phyloP scores from a whole-genome alignment of 176 grass and related monocot genomes.

The Bromus sterilis region DNA sequence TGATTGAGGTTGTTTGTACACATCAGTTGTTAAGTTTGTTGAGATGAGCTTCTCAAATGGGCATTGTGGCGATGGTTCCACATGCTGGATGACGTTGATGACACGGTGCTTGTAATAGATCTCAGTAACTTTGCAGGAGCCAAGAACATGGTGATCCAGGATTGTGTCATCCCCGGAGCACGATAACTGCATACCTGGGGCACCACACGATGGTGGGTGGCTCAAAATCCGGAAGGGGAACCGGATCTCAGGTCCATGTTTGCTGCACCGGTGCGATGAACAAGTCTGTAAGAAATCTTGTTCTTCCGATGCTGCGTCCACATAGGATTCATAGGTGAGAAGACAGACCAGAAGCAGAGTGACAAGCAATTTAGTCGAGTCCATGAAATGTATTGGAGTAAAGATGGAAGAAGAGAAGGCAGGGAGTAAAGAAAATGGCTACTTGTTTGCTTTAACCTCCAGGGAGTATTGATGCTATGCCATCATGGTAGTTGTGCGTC shows the following conservation, averaged over 20 bases:
- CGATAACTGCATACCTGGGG: constrained; percentile 36
- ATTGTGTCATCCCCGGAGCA: constrained; percentile 30
- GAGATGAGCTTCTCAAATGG: constrained; percentile 19
- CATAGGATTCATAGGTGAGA: not conserved
- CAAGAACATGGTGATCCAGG: constrained; percentile 23
- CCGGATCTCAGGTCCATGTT: not conserved
- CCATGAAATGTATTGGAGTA: not conserved
- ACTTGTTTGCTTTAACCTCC: too few relatives aligned
- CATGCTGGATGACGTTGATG: not conserved
- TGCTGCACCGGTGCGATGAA: not conserved
- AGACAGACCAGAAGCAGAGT: not conserved
- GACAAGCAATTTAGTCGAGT: not conserved
- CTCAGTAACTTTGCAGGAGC: constrained; percentile 10
- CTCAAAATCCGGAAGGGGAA: not conserved
- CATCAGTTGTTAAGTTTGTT: not conserved
- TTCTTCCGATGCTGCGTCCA: not conserved
- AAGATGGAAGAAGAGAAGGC: not conserved
- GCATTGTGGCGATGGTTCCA: constrained; percentile 5
- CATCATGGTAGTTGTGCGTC: too few relatives aligned
- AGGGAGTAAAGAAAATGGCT: too few relatives aligned
- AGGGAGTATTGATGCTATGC: too few relatives aligned
- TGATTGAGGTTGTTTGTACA: not conserved
- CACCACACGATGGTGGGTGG: not conserved
- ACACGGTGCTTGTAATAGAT: constrained; percentile 16
- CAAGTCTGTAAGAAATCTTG: not conserved